Evolutionary conservation across 495 filamentous ascomycete genomes (phyloP).

Genomic region (Viridothelium virens): DNA sequence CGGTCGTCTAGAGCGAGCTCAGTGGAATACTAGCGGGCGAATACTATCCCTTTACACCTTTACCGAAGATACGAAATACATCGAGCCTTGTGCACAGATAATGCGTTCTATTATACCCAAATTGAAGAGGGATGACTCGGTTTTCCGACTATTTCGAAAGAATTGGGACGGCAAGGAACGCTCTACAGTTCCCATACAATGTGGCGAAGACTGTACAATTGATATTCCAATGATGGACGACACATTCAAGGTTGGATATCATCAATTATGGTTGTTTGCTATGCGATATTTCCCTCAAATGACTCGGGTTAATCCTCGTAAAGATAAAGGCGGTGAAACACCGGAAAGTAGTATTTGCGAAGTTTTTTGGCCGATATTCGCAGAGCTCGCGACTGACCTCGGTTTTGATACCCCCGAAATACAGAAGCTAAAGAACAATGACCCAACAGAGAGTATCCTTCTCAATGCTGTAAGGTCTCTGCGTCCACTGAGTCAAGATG

Average conservation of each 20-base stretch:
- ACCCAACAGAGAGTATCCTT: background rate
- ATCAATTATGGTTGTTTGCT: background rate
- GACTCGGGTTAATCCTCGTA: constrained; percentile 4
- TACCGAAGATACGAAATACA: constrained; percentile 31
- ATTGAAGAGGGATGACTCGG: background rate
- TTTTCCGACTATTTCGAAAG: background rate
- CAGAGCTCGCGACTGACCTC: background rate
- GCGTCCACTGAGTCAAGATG: background rate
- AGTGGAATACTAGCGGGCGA: constrained; percentile 14
- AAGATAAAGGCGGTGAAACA: constrained; percentile 7
- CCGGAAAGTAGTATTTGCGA: background rate
- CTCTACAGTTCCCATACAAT: background rate
- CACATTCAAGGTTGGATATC: background rate
- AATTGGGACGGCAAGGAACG: background rate
- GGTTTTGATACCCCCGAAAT: background rate
- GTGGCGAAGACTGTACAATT: background rate
- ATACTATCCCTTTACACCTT: constrained; percentile 29
- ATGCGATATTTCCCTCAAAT: constrained; percentile 19
- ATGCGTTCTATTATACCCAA: constrained; percentile 24
- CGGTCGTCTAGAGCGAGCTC: too few relatives aligned
- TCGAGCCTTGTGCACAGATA: constrained; percentile 25
- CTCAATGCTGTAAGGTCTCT: background rate
- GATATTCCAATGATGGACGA: background rate
- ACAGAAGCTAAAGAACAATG: background rate
- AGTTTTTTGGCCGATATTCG: background rate